Conservation (phyloP, 306 rosid genomes). For the Echinosophora koreensis region DNA sequence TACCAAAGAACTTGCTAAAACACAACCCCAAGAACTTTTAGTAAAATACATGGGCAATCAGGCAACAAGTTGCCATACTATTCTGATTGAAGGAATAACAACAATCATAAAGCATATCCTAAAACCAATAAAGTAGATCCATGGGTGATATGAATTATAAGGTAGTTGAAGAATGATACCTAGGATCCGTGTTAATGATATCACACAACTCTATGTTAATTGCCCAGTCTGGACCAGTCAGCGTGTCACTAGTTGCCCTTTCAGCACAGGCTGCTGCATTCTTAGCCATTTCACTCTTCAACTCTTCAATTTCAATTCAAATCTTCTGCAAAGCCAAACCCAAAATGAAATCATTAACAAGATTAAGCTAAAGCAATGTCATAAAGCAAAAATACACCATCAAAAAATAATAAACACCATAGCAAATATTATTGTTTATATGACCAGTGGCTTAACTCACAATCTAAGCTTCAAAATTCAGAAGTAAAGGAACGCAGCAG, state of each 20-base stretch:
- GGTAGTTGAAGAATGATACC: constrained; percentile 58
- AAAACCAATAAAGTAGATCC: background rate
- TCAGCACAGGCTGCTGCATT: constrained; percentile 85
- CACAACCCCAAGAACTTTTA: background rate
- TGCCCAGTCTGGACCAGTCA: constrained; percentile 97
- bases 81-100: background rate
- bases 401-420: background rate
- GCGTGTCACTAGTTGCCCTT: constrained; percentile 94
- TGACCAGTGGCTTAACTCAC: background rate
- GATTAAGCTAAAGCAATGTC: constrained; percentile 14
- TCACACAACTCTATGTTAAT: constrained; percentile 92
- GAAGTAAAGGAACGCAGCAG: constrained; percentile 12
- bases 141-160: background rate
- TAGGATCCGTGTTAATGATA: constrained; percentile 83
- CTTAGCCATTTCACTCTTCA: constrained; percentile 66
- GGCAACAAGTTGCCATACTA: background rate
- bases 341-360: background rate
- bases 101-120: background rate
- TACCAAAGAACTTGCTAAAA: constrained; percentile 11
- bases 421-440: background rate
- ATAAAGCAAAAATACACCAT: background rate
- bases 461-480: constrained; percentile 1
- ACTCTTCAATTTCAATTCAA: constrained; percentile 12
- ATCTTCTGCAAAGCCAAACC: constrained; percentile 30
- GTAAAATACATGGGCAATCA: background rate